Conservation (phyloP, 2,329 filamentous ascomycete genomes). For the Byssochlamys sp. region DNA sequence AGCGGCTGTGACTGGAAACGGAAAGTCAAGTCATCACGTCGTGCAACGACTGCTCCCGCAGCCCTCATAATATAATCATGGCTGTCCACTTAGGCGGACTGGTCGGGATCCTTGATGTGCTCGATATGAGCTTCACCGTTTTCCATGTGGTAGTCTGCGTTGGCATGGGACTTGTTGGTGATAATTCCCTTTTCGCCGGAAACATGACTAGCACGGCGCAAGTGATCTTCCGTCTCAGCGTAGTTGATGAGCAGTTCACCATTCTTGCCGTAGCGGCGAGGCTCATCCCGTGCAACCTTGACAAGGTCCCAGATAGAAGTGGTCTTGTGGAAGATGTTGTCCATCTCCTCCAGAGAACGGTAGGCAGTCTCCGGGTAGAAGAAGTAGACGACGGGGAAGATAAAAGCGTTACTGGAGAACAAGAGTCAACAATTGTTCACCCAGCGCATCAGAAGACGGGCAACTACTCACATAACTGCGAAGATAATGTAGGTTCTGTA, state of each 20-base stretch:
- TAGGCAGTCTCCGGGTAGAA: slow-evolving; percentile 54
- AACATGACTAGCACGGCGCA: slow-evolving; percentile 21
- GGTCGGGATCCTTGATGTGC: background rate
- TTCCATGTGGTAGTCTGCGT: slow-evolving; percentile 6
- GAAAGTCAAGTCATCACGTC: background rate
- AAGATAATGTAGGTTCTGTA: slow-evolving; percentile 51
- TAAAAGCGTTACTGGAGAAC: slow-evolving; percentile 39
- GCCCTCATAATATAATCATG: background rate
- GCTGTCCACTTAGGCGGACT: background rate
- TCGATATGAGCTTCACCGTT: slow-evolving; percentile 7
- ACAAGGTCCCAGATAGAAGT: slow-evolving; percentile 42
- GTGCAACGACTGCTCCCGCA: background rate
- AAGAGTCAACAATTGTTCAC: slow-evolving; percentile 4
- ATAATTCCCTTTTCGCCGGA: background rate
- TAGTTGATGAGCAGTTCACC: slow-evolving; percentile 49
- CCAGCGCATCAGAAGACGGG: background rate
- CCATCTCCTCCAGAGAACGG: slow-evolving; percentile 58
- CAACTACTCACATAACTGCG: slow-evolving; percentile 39
- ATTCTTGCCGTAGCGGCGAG: slow-evolving; percentile 49
- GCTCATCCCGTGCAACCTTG: slow-evolving; percentile 41
- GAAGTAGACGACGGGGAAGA: slow-evolving; percentile 50
- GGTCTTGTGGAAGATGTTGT: slow-evolving; percentile 55
- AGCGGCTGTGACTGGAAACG: background rate
- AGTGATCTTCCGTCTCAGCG: slow-evolving; percentile 35
- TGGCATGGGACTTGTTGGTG: background rate